Conservation (phyloP, 768 basidiomycete species). For the Leccinum truebloodii region DNA sequence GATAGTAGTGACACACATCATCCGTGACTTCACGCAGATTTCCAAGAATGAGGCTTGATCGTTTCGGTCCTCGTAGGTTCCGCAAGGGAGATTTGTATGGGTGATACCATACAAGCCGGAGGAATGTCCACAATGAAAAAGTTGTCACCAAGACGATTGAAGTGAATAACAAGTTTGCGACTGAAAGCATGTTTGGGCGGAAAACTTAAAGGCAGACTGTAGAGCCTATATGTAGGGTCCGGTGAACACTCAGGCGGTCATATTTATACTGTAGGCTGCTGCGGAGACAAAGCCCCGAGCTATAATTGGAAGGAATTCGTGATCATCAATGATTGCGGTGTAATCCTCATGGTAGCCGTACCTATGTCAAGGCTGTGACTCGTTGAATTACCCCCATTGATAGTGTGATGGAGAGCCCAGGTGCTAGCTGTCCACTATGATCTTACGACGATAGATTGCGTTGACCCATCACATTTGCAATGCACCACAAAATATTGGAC, state of each 20-base stretch:
- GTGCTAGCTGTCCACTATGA: no score
- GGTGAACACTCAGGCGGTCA: not conserved
- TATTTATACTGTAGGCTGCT: not conserved
- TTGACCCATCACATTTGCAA: no score
- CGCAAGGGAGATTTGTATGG: constrained; percentile 44
- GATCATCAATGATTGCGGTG: no score
- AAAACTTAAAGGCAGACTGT: not conserved
- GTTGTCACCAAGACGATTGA: constrained; percentile 15
- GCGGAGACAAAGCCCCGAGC: not conserved
- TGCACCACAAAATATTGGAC: no score
- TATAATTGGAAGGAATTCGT: not conserved
- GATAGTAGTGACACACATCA: constrained; percentile 34
- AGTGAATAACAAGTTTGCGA: not conserved
- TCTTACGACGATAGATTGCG: no score
- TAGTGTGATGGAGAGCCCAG: no score
- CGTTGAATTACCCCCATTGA: not conserved
- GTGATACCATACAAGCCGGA: constrained; percentile 29
- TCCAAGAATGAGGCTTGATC: constrained; percentile 46
- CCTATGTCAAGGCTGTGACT: not conserved
- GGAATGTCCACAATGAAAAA: constrained; percentile 36
- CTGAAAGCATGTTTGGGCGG: not conserved
- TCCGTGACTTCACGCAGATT: constrained; percentile 46
- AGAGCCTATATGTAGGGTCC: not conserved
- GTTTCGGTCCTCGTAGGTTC: constrained; percentile 53
- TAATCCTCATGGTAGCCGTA: no score